Conservation (phyloP, 129 eudicot genomes). For the Centella asiatica region DNA sequence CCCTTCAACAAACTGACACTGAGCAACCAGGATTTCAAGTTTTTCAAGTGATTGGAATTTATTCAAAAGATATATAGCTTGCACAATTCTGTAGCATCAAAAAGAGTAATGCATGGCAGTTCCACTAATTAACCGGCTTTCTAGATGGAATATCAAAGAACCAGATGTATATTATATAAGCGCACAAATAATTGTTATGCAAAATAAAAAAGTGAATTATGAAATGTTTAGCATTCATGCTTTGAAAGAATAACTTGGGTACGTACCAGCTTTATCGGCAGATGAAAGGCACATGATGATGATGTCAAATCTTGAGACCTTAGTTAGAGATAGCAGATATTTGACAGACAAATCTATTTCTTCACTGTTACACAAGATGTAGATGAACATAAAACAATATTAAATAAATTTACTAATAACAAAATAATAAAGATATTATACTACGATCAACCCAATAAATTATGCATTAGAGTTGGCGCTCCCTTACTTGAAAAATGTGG, state of each 20-base stretch:
- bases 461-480: constrained; percentile 1
- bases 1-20: neutral
- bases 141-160: neutral
- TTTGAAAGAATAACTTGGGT: neutral
- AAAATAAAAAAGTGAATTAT: neutral
- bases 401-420: neutral
- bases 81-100: no score
- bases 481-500: constrained; percentile 65
- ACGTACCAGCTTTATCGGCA: constrained; percentile 61
- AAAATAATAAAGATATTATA: neutral
- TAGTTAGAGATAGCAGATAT: constrained; percentile 57
- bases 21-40: neutral
- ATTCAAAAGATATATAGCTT: no score
- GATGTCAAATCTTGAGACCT: constrained; percentile 70
- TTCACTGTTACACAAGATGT: constrained; percentile 44
- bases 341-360: constrained; percentile 59
- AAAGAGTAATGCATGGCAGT: no score
- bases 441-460: neutral
- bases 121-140: no score
- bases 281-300: constrained; percentile 87
- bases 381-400: constrained; percentile 8
- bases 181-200: neutral
- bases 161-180: neutral
- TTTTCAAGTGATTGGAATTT: neutral
- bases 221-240: neutral